Evolutionary conservation across 495 filamentous ascomycete species (phyloP), one percentile per base, ranked within the genome.

Genomic region (Podospora pseudoanserina): DNA sequence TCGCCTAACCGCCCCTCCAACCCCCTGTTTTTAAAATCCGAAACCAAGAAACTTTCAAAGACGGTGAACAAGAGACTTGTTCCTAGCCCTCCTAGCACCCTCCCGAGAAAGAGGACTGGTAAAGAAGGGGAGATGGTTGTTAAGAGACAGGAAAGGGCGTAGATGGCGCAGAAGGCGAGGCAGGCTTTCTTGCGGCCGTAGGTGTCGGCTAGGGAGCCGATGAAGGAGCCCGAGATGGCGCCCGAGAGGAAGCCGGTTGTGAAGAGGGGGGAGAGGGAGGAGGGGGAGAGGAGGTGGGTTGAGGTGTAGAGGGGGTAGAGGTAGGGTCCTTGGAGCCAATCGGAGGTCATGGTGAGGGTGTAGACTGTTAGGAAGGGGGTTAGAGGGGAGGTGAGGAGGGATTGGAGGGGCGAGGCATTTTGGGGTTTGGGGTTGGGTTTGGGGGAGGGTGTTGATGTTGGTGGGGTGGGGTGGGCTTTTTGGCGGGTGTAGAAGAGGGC

Each of bases 21-120:
- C 27, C 70, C 74, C 59, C 73, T 74, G 18, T 71, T 69, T 67
- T 78, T 74, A 60, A 81, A 83, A 71, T 86, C 85, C 53, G 83
- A 81, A 30, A 87, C 84, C 81, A 88, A 84, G 85, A 84, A 87
- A 65, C 81, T 83, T 76, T 88, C 84, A 72, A 87, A 86, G 5
- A 81, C 83, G 62, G 76, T 82, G 70, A 85, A 86, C 64, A 87
- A 73, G 30, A 88, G 76, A 58, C 83, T 85, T 27, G 85, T 84
- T 68, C 79, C 79, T 19, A 87, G 53, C 1, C 86, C 86, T n/a
- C 86, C 85, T 18, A 86, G 76, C 9, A 84, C 74, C 19, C 85
- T 72, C 9, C 85, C 86, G 0, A 73, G 53, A 66, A 83, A 85
- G 2, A 88, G 77, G 23, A 71, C 3, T 19, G 82, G 68, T 7